phyloP scores from a whole-genome alignment of 2,329 filamentous ascomycete genomes.

The Neofusicoccum laricinum region DNA sequence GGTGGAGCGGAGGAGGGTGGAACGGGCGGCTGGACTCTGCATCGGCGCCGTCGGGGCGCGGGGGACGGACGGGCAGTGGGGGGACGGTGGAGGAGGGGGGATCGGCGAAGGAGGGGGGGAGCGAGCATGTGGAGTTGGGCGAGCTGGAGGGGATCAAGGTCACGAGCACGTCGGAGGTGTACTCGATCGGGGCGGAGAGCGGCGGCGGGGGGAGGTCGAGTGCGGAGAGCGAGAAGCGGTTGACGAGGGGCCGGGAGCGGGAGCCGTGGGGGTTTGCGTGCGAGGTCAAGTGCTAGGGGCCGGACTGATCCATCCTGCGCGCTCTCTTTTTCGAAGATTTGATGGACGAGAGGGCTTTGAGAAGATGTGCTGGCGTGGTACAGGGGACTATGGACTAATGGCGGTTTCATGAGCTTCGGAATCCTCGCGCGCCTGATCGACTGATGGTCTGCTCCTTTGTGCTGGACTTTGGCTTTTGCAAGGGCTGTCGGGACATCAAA shows the following conservation, averaged over 20 bases:
- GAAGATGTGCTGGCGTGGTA: too few relatives aligned
- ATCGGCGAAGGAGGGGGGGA: background rate
- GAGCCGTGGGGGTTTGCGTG: background rate
- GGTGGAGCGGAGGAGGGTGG: background rate
- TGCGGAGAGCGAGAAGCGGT: background rate
- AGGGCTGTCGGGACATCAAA: too few relatives aligned
- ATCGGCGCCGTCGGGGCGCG: background rate
- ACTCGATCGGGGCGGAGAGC: background rate
- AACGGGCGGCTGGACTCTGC: background rate
- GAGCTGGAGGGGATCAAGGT: background rate
- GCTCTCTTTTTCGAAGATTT: background rate
- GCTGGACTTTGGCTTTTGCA: too few relatives aligned
- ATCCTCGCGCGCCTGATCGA: too few relatives aligned
- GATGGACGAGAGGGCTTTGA: too few relatives aligned
- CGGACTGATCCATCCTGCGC: background rate
- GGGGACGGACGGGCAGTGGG: background rate
- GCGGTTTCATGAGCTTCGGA: too few relatives aligned
- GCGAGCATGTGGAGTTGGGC: background rate
- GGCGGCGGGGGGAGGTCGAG: background rate
- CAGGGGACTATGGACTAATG: too few relatives aligned
- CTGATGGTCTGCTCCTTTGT: too few relatives aligned
- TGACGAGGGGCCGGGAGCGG: background rate
- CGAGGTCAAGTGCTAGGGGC: background rate
- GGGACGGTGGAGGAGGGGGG: too few relatives aligned
- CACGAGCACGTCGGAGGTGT: background rate